Base-by-base conservation (phyloP, 1,284 basidiomycete genomes). In the Cystobasidiaceae sp. region DNA sequence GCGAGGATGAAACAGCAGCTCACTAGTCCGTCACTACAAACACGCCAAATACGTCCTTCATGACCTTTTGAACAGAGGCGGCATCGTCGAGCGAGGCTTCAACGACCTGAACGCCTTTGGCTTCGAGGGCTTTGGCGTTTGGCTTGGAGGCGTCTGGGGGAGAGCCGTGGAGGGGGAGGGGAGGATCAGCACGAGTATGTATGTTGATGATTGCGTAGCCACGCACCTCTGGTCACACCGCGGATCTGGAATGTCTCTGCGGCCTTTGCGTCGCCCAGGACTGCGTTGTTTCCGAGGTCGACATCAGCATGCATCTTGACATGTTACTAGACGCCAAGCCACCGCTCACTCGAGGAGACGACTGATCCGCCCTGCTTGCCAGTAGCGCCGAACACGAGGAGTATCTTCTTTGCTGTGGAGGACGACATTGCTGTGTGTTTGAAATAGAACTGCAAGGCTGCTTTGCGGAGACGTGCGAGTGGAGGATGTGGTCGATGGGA, bases 21-120 rank as follows among this genome's bases (percentile, higher is more conserved):
- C 59, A 71, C 34, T 68, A 73, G 67, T 74, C 70, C 45, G 72
- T 74, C 27, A 72, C 67, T 0, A 67, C 70, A 50, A 71, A 73
- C 15, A 72, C 68, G 8, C 63, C 68, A 19, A 72, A 50, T 30
- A 69, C 69, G 39, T 70, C 72, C 6, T 60, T 30, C 55, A 72
- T 34, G 3, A 67, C 68, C 27, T 68, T 54, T 7, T 62, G 44
- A 17, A 72, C 52, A 4, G 63, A 65, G 3, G 46, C 50, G 0
- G 45, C 39, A 39, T 70, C 69, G 45, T 67, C 68, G 19, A 50
- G 28, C 4, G 55, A 39, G 4, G 72, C 50, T 32, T 66, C 59
- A 9, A 70, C 70, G 6, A 73, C 52, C n/a, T 72, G 65, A 41
- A 70, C 69, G 23, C 71, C 72, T 46, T 69, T 63, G 13, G 66